A percentile compares a stretch with the other conserved stretches of the same genome.
Conservation (phyloP, 768 basidiomycete species). For the Phylloporus rhodoxanthus region DNA sequence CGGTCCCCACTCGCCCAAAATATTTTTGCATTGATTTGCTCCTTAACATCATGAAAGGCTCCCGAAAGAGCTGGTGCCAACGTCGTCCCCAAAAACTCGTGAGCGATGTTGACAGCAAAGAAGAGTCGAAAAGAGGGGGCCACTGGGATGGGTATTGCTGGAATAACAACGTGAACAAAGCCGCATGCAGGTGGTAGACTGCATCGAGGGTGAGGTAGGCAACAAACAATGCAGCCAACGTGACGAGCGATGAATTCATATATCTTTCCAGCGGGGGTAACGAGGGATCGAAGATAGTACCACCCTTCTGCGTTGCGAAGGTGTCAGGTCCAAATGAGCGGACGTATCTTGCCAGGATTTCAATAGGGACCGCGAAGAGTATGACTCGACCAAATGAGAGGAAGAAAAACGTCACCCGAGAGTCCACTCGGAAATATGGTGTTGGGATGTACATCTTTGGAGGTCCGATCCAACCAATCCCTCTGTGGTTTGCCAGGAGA, state of each 20-base stretch:
- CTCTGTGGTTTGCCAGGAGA: conserved; percentile 19
- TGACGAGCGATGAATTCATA: conserved; percentile 40
- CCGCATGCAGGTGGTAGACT: conserved; percentile 36
- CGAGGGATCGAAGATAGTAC: conserved; percentile 35
- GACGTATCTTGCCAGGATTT: neutral
- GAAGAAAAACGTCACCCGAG: conserved; percentile 14
- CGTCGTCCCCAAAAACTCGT: too few relatives aligned
- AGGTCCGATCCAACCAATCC: conserved; percentile 24
- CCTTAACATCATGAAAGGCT: too few relatives aligned
- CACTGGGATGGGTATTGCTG: too few relatives aligned
- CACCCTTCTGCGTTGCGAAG: conserved; percentile 31
- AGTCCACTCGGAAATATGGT: conserved; percentile 14
- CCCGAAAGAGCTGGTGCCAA: too few relatives aligned
- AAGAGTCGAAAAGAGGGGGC: too few relatives aligned
- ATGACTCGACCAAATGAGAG: conserved; percentile 11
- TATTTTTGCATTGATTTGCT: too few relatives aligned
- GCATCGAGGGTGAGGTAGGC: conserved; percentile 43
- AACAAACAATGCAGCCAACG: conserved; percentile 34
- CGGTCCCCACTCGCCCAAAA: too few relatives aligned
- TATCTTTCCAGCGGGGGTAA: too few relatives aligned
- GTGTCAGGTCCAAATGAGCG: conserved; percentile 35
- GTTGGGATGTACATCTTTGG: conserved; percentile 9
- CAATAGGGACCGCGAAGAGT: conserved; percentile 5
- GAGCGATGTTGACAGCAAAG: too few relatives aligned
- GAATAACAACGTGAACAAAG: too few relatives aligned